Evolutionary conservation across 2,329 filamentous ascomycete genomes (phyloP).

Genomic region (Elsinoe perseae): DNA sequence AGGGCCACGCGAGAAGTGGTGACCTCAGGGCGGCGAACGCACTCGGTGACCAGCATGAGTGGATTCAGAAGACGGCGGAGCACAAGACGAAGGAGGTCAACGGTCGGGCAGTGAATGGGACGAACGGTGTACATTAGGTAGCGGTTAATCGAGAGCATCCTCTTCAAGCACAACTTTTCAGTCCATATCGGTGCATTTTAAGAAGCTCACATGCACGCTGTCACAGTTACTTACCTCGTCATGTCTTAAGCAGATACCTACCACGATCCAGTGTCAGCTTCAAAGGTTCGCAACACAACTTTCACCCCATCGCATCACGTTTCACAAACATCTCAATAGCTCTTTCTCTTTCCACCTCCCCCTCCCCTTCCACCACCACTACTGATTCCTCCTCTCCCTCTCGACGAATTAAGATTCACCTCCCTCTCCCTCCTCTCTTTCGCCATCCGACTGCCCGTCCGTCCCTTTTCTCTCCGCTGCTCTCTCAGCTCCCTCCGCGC

Average conservation of each 20-base stretch:
- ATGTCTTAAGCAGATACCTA: no score
- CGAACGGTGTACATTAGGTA: constrained; percentile 3
- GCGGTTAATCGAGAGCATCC: no score
- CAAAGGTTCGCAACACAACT: not conserved
- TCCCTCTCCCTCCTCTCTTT: constrained; percentile 3
- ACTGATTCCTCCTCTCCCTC: constrained; percentile 8
- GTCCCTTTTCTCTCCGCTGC: not conserved
- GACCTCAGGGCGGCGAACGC: constrained; percentile 41
- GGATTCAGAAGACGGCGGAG: constrained; percentile 27
- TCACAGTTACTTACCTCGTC: not conserved
- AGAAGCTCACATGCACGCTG: no score
- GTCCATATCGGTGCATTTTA: no score
- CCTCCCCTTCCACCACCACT: constrained; percentile 1
- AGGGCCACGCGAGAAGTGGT: constrained; percentile 48
- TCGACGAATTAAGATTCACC: constrained; percentile 9
- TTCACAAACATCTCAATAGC: not conserved
- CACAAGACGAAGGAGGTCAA: not conserved
- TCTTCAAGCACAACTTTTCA: not conserved
- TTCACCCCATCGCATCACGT: not conserved
- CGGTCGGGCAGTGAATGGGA: not conserved
- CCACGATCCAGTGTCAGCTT: no score
- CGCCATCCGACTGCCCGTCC: not conserved
- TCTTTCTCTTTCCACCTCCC: constrained; percentile 9
- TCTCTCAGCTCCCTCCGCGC: constrained; percentile 5
- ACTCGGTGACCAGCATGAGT: constrained; percentile 37